Base-by-base conservation (phyloP, 2,329 filamentous ascomycete genomes). In the Diaporthe citriasiana region DNA sequence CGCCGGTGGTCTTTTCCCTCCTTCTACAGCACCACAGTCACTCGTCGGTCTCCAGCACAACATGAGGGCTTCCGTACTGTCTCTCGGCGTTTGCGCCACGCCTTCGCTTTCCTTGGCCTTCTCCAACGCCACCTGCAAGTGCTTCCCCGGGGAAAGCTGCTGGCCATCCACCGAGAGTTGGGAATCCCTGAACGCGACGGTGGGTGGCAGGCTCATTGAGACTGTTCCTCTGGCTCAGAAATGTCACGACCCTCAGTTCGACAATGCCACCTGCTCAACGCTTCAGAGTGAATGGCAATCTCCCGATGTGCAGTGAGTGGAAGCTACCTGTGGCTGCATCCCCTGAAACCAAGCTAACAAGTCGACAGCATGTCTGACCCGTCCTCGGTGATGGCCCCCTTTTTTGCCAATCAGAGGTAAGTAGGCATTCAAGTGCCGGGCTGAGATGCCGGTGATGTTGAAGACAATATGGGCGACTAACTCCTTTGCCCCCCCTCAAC, bases 311-410 rank as follows among this genome's bases (percentile, higher is more conserved):
- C 70, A 72, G 70, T 72, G 27, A 63, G 70, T 53, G 22, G 45
- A 8, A 42, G 17, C 22, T 8, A 17, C 6, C 27, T 19, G 40
- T 40, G 17, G 27, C 27, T 8, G 12, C 25, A 19, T 40, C 4
- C 22, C 13, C 6, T 38, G 63, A 51, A 66, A 51, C 45, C 22
- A 51, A 40, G 63, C 63, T 66, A 66, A 66, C 63, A 66, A 17
- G 7, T 19, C 30, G 19, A 51, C 33, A 72, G 70, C 51, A 72
- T 66, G 70, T 45, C 70, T 22, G 70, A 72, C 40, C 70, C 80
- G n/a, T 80, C 79, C 6, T 81, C 79, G 5, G 63, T 76, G 35
- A 76, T 76, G 76, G 55, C 77, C 6, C 83, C 78, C 72, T 86
- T 83, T 74, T 80, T 75, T 38, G 71, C 71, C 35, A 76, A 76